These are phyloP conservation scores for Nakazawaea peltata DNA, from an alignment of 805 yeast genomes.

Conservation along the genomic window DNA sequence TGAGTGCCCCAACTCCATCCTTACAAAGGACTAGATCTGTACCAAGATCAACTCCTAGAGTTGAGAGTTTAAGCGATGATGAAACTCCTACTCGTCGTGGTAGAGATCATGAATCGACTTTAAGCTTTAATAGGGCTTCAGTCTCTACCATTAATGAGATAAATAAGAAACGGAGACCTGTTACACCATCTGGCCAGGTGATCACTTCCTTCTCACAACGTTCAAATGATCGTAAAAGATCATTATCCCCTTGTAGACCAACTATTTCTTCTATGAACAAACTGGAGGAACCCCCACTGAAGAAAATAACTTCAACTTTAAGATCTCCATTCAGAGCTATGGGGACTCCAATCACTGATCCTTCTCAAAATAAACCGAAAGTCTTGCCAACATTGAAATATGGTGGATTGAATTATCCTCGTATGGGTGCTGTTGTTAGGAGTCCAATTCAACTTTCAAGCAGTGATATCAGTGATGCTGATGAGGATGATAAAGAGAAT, in stretches of 20 bases:
- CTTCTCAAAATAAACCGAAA: background rate
- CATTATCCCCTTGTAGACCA: conserved; percentile 7
- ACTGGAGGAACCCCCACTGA: conserved; percentile 3
- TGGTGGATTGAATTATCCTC: conserved; percentile 13
- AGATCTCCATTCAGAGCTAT: conserved; percentile 6
- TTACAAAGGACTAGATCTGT: background rate
- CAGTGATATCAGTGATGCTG: conserved; percentile 3
- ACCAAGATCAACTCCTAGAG: conserved; percentile 2
- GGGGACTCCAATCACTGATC: conserved; percentile 4
- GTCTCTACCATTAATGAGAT: conserved; percentile 2
- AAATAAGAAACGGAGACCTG: conserved; percentile 2
- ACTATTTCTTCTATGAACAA: background rate
- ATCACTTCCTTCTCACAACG: conserved; percentile 2
- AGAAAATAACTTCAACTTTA: conserved; percentile 1
- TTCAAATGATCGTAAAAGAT: conserved; percentile 1
- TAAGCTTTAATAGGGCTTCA: conserved; percentile 8
- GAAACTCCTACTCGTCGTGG: conserved; percentile 11
- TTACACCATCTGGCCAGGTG: conserved; percentile 5
- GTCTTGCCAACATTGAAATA: conserved; percentile 7
- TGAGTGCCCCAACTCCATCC: conserved; percentile 7
- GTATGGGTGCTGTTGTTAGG: background rate
- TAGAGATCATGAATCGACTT: background rate
- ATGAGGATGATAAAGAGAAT: conserved; percentile 2
- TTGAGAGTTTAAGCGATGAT: background rate
- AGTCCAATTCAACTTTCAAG: conserved; percentile 6